Evolutionary conservation across 23 red algal genomes (phyloP).

Genomic region (Chondrus crispus): DNA sequence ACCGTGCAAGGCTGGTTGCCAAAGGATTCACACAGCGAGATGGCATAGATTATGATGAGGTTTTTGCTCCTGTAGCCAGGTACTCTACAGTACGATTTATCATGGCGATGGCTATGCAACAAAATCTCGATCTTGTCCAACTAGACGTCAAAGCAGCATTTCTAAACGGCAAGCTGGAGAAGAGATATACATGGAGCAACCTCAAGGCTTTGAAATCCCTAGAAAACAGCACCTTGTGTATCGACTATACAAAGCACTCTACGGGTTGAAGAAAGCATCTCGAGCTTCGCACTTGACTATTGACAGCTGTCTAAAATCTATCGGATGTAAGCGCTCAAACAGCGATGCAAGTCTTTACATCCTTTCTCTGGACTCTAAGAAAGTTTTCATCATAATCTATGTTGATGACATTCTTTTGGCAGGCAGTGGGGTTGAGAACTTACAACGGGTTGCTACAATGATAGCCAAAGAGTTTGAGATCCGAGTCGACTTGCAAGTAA

Average conservation of each 20-base stretch:
- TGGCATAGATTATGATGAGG: conserved; percentile 33
- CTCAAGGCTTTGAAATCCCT: neutral
- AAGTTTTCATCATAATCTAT: neutral
- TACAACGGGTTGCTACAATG: neutral
- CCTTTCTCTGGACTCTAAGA: too few species aligned
- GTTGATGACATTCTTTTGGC: conserved; percentile 22
- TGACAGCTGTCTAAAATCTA: neutral
- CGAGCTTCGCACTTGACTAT: neutral
- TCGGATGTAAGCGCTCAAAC: neutral
- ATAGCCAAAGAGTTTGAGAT: neutral
- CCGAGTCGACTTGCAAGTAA: neutral
- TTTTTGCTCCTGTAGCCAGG: conserved; percentile 30
- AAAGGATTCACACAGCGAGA: conserved; percentile 21
- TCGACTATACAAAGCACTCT: neutral
- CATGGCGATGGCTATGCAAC: neutral
- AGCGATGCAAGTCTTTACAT: conserved; percentile 26
- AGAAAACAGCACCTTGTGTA: neutral
- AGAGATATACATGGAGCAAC: conserved; percentile 30
- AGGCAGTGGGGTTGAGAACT: neutral
- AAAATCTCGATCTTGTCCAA: neutral
- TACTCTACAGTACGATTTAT: conserved; percentile 28
- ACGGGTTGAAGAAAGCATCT: conserved; percentile 37
- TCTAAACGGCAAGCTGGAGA: conserved; percentile 23
- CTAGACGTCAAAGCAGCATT: conserved; percentile 38
- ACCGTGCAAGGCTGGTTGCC: conserved; percentile 37